phyloP scores from a whole-genome alignment of 495 filamentous ascomycete genomes.

The Thozetella sp. region DNA sequence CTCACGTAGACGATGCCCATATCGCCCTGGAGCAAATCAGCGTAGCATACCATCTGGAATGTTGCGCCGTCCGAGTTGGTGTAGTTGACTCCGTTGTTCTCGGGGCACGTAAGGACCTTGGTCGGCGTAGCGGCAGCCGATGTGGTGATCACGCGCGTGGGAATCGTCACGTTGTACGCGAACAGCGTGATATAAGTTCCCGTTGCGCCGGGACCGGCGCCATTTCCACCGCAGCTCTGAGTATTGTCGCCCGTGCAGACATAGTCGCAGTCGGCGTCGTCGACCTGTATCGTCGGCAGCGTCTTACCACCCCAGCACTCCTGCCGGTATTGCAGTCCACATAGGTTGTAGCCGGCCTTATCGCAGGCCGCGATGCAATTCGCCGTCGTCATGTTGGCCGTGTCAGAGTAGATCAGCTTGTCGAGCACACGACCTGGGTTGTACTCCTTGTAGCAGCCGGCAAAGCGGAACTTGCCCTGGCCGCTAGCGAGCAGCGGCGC shows the following conservation, averaged over 20 bases:
- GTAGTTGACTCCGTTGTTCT: conserved; percentile 2
- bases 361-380: conserved; percentile 38
- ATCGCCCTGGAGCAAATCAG: neutral
- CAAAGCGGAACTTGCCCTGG: conserved; percentile 31
- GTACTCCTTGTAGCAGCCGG: conserved; percentile 42
- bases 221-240: conserved; percentile 36
- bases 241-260: conserved; percentile 32
- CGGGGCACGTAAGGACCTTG: neutral
- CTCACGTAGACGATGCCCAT: conserved; percentile 2
- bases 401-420: conserved; percentile 28
- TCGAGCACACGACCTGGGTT: conserved; percentile 38
- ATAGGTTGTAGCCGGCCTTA: conserved; percentile 35
- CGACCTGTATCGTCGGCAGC: conserved; percentile 24
- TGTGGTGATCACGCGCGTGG: neutral
- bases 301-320: conserved; percentile 49
- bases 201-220: conserved; percentile 25
- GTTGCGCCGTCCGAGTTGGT: neutral
- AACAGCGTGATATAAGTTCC: conserved; percentile 38
- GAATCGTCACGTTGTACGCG: neutral
- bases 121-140: neutral
- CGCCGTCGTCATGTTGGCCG: conserved; percentile 30
- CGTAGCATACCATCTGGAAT: conserved; percentile 1
- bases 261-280: conserved; percentile 31
- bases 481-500: conserved; percentile 27
- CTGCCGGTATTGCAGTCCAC: conserved; percentile 46